Conservation (phyloP, 176 grass and related monocot species). For the Oryza officinalis region DNA sequence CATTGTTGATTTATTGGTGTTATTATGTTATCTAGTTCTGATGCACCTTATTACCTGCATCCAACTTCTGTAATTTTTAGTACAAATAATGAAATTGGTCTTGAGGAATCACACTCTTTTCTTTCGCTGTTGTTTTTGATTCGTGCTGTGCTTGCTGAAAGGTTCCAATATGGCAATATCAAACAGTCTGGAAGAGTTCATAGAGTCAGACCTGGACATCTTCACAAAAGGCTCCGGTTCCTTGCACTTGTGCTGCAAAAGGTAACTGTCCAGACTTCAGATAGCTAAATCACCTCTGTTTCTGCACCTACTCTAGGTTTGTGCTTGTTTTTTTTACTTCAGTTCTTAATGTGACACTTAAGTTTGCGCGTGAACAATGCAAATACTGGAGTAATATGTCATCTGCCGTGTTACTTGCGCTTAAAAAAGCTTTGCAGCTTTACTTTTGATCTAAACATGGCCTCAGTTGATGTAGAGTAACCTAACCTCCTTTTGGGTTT, state of each 20-base stretch:
- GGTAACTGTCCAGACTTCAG: conserved; percentile 6
- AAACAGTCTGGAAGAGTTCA: background rate
- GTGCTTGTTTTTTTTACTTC: background rate
- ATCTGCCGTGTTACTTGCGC: conserved; percentile 20
- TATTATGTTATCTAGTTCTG: background rate
- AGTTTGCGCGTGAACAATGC: background rate
- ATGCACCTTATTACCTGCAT: conserved; percentile 14
- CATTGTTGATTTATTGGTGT: background rate
- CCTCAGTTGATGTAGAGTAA: conserved; percentile 23
- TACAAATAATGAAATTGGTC: conserved; percentile 5
- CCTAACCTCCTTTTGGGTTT: conserved; percentile 25
- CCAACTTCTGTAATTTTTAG: background rate
- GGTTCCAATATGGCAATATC: background rate
- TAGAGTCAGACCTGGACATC: background rate
- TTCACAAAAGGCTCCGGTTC: background rate
- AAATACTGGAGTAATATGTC: background rate
- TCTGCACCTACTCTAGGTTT: background rate
- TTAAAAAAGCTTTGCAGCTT: conserved; percentile 25
- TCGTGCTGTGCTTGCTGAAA: background rate
- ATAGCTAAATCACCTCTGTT: conserved; percentile 8
- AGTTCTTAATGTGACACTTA: background rate
- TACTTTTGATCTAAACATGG: conserved; percentile 33
- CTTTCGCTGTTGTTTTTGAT: background rate
- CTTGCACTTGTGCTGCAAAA: conserved; percentile 1
- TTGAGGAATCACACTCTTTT: conserved; percentile 9